phyloP scores from a whole-genome alignment of 2,329 filamentous ascomycete species.

The Colletotrichum simmondsii region DNA sequence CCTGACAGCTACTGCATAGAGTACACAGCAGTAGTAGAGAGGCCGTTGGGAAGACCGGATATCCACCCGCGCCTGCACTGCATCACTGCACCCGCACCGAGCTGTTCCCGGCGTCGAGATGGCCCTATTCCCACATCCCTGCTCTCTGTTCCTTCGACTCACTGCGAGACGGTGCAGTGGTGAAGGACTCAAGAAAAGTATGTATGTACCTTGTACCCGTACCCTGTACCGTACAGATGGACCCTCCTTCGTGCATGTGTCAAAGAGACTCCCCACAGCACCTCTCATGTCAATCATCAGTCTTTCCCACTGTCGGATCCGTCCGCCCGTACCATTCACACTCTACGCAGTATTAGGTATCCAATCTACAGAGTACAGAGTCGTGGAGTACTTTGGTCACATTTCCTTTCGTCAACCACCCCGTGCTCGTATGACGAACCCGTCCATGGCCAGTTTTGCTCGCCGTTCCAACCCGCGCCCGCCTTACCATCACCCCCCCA shows the following conservation, averaged over 20 bases:
- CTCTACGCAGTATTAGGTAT: background rate
- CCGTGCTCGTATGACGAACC: slow-evolving; percentile 28
- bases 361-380: too few species aligned
- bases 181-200: too few species aligned
- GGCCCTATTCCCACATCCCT: background rate
- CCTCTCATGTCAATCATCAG: slow-evolving; percentile 34
- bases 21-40: too few species aligned
- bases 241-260: slow-evolving; percentile 25
- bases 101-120: background rate
- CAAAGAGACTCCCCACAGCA: slow-evolving; percentile 25
- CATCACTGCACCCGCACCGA: background rate
- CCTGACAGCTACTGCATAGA: background rate
- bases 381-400: background rate
- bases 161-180: too few species aligned
- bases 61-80: background rate
- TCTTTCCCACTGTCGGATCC: slow-evolving; percentile 27
- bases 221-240: background rate
- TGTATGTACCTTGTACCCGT: too few species aligned
- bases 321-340: slow-evolving; percentile 27
- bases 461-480: slow-evolving; percentile 26
- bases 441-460: slow-evolving; percentile 30
- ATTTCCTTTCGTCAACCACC: slow-evolving; percentile 1
- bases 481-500: slow-evolving; percentile 20
- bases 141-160: background rate
- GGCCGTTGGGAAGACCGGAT: background rate